Conservation (phyloP, 345 rosid genomes). For the Linum trigynum region DNA sequence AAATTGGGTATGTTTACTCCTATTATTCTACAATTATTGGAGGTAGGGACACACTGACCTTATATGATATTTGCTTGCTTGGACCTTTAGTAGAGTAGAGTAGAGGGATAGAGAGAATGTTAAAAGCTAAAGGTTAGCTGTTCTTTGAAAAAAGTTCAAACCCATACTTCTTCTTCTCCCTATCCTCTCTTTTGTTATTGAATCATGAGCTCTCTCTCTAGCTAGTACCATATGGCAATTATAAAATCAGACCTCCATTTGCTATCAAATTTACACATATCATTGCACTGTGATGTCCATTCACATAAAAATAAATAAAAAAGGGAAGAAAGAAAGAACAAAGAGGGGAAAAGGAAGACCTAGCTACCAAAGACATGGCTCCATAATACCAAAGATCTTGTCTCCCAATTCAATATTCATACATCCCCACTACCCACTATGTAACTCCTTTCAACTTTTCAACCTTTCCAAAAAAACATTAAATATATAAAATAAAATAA, state of each 20-base stretch:
- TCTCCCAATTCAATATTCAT: constrained; percentile 39
- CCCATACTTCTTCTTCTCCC: constrained; percentile 2
- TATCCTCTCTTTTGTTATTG: neutral
- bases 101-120: too few species aligned
- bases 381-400: constrained; percentile 42
- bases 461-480: neutral
- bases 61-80: constrained; percentile 22
- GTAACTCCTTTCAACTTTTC: constrained; percentile 15
- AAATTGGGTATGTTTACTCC: neutral
- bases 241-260: neutral
- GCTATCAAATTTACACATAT: constrained; percentile 26
- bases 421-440: too few species aligned
- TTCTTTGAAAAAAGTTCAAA: constrained; percentile 29
- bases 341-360: constrained; percentile 11
- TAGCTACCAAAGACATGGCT: constrained; percentile 25
- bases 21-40: constrained; percentile 57
- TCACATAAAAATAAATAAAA: neutral
- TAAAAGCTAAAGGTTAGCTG: constrained; percentile 48
- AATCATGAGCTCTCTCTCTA: constrained; percentile 26
- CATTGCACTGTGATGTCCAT: too few species aligned
- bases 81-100: constrained; percentile 14
- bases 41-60: constrained; percentile 32
- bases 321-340: neutral
- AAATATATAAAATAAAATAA: neutral
- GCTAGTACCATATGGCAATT: constrained; percentile 14